Percentiles rank a stretch among this genome's conserved stretches.
phyloP scores from a whole-genome alignment of 192 early-diverging fungal species.

The Thoreauomyces humboldtii region DNA sequence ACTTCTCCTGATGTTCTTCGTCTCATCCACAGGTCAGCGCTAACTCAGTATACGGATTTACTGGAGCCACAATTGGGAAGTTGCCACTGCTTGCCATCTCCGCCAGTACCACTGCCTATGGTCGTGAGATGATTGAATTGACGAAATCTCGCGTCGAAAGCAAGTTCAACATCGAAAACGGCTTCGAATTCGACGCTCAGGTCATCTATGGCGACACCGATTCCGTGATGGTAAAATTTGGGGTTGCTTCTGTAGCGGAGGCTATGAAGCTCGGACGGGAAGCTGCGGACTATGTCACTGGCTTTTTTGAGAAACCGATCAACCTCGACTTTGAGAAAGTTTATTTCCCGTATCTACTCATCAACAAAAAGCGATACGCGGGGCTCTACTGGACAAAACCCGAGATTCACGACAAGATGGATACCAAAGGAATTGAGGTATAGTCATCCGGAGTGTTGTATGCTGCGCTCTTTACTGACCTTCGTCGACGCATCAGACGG shows the following conservation, averaged over 20 bases:
- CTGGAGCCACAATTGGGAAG: constrained; percentile 88
- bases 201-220: constrained; percentile 99
- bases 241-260: constrained; percentile 69
- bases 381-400: constrained; percentile 96
- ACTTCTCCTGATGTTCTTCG: constrained; percentile 3
- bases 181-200: constrained; percentile 79
- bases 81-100: constrained; percentile 93
- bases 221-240: constrained; percentile 99
- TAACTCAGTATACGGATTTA: constrained; percentile 97
- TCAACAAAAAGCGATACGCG: constrained; percentile 98
- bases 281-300: constrained; percentile 84
- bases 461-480: too few relatives aligned
- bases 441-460: too few relatives aligned
- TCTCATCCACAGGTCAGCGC: constrained; percentile 72
- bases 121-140: constrained; percentile 92
- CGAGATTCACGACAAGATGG: constrained; percentile 92
- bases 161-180: constrained; percentile 80
- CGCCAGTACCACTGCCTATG: constrained; percentile 89
- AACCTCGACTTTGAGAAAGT: constrained; percentile 99
- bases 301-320: constrained; percentile 85
- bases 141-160: constrained; percentile 82
- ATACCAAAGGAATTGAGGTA: constrained; percentile 96
- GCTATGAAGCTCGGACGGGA: constrained; percentile 84
- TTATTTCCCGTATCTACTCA: constrained; percentile 96
- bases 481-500: constrained; percentile 57